A percentile compares a stretch with the other conserved stretches of the same genome.
phyloP scores from a whole-genome alignment of 495 filamentous ascomycete genomes.

The Chaetomium fimeti region DNA sequence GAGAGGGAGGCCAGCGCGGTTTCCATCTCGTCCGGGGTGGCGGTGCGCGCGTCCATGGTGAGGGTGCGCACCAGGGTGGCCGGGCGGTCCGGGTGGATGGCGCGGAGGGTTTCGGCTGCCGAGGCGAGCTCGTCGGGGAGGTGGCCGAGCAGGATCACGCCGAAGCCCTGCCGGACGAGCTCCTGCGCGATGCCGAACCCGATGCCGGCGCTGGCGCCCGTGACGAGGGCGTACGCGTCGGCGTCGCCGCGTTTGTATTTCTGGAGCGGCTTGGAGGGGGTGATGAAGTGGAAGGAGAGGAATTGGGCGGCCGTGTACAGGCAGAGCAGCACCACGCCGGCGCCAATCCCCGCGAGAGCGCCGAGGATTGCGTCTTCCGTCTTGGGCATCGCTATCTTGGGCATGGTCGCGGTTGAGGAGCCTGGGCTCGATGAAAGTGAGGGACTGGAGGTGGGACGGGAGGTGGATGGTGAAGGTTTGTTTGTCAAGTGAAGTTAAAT shows the following conservation, averaged over 20 bases:
- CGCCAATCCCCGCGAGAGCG: constrained; percentile 21
- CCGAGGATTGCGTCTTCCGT: not conserved
- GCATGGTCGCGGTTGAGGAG: too few species aligned
- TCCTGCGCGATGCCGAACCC: constrained; percentile 52
- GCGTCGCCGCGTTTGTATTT: constrained; percentile 19
- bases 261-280: constrained; percentile 10
- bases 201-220: constrained; percentile 59
- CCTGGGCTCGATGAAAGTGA: too few species aligned
- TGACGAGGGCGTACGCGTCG: constrained; percentile 54
- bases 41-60: not conserved
- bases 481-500: too few species aligned
- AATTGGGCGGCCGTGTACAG: constrained; percentile 7
- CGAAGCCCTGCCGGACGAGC: constrained; percentile 51
- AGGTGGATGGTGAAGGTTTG: too few species aligned
- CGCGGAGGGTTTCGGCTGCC: constrained; percentile 19
- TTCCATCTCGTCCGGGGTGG: constrained; percentile 8
- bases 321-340: constrained; percentile 6
- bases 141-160: constrained; percentile 54
- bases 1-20: not conserved
- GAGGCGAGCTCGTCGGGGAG: constrained; percentile 28
- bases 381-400: too few species aligned
- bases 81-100: constrained; percentile 10
- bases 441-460: too few species aligned
- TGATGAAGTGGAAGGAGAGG: constrained; percentile 24
- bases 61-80: not conserved